Percentiles rank a stretch among this genome's conserved stretches.
Conservation (phyloP, 345 rosid genomes). For the Brassica carinata region DNA sequence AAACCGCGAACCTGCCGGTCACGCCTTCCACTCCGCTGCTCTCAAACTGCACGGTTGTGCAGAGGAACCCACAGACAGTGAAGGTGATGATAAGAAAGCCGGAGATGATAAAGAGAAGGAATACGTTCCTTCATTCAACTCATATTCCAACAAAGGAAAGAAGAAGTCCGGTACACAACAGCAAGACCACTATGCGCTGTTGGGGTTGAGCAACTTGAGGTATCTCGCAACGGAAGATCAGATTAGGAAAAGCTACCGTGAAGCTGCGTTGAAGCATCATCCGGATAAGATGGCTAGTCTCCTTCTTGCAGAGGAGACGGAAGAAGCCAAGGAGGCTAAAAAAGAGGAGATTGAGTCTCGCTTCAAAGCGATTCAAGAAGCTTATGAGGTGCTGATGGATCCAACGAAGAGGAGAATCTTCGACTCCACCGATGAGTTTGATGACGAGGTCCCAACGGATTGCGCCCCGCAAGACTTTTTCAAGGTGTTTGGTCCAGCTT, state of each 20-base stretch:
- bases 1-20: slow-evolving; percentile 91
- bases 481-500: slow-evolving; percentile 97
- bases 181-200: slow-evolving; percentile 91
- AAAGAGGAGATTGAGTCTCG: slow-evolving; percentile 90
- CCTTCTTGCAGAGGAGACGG: slow-evolving; percentile 85
- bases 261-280: slow-evolving; percentile 92
- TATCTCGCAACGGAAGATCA: slow-evolving; percentile 99
- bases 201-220: slow-evolving; percentile 90
- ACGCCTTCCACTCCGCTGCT: slow-evolving; percentile 82
- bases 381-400: slow-evolving; percentile 89
- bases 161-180: slow-evolving; percentile 75
- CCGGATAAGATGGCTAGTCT: slow-evolving; percentile 92
- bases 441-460: slow-evolving; percentile 89
- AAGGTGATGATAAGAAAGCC: slow-evolving; percentile 53
- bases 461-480: slow-evolving; percentile 89
- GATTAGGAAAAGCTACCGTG: slow-evolving; percentile 86
- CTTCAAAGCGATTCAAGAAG: slow-evolving; percentile 90
- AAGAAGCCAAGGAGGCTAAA: slow-evolving; percentile 88
- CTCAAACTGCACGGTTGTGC: slow-evolving; percentile 77
- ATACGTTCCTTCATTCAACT: slow-evolving; percentile 67
- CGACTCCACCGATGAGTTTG: slow-evolving; percentile 97
- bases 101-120: slow-evolving; percentile 63
- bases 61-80: slow-evolving; percentile 50
- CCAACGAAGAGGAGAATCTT: slow-evolving; percentile 87
- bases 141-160: slow-evolving; percentile 80